Evolutionary conservation across 1,139 yeast genomes (phyloP).

Genomic region (Kodamaea derodonti): DNA sequence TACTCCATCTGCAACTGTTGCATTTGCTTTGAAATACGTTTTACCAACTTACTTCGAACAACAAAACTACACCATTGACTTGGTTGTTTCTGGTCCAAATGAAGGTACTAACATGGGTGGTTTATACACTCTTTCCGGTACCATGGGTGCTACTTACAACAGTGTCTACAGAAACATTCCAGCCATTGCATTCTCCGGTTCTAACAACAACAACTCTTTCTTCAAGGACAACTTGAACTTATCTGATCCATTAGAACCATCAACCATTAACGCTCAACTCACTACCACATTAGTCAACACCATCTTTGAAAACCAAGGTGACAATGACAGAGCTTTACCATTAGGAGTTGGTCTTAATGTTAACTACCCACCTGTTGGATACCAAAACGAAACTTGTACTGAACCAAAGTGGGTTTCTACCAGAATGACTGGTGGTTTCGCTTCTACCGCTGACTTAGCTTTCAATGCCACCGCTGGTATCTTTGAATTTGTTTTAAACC

Average conservation of each 20-base stretch:
- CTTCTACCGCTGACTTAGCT: slow-evolving; percentile 24
- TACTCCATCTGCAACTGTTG: slow-evolving; percentile 44
- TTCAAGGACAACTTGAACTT: slow-evolving; percentile 34
- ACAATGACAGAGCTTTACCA: slow-evolving; percentile 34
- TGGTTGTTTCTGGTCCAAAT: slow-evolving; percentile 46
- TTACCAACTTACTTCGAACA: slow-evolving; percentile 33
- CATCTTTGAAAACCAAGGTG: slow-evolving; percentile 31
- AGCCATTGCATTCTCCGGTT: slow-evolving; percentile 44
- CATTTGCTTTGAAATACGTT: slow-evolving; percentile 41
- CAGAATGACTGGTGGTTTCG: slow-evolving; percentile 36
- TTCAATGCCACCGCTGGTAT: slow-evolving; percentile 31
- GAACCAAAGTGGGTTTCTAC: slow-evolving; percentile 37
- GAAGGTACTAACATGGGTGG: slow-evolving; percentile 44
- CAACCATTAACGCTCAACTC: slow-evolving; percentile 39
- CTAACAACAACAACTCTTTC: slow-evolving; percentile 41
- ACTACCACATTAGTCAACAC: slow-evolving; percentile 36
- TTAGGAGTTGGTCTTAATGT: slow-evolving; percentile 44
- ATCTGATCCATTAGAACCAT: slow-evolving; percentile 29
- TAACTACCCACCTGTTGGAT: slow-evolving; percentile 44
- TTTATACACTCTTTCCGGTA: slow-evolving; percentile 40
- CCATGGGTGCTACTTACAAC: slow-evolving; percentile 44
- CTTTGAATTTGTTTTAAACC: slow-evolving; percentile 14
- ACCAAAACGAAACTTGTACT: slow-evolving; percentile 29
- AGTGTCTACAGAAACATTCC: slow-evolving; percentile 42
- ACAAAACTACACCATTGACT: slow-evolving; percentile 30